These are phyloP conservation scores for Talaromyces verruculosus DNA, from an alignment of 2,329 filamentous ascomycete species.

Conservation along the genomic window DNA sequence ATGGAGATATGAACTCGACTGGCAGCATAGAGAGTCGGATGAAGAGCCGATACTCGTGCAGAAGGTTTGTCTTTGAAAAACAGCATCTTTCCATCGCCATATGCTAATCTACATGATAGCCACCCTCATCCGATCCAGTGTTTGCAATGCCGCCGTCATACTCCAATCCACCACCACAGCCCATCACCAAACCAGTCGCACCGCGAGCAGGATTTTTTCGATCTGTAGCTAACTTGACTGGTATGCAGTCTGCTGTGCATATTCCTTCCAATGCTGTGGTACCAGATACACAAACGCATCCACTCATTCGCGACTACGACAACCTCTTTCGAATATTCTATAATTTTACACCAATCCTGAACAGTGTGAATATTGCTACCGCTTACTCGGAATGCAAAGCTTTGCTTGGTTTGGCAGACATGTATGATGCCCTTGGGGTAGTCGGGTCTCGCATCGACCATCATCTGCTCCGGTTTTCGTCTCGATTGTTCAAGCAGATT, in stretches of 20 bases:
- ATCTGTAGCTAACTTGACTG: slow-evolving; percentile 76
- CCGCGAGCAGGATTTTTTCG: slow-evolving; percentile 75
- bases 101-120: slow-evolving; percentile 26
- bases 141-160: slow-evolving; percentile 52
- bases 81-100: background rate
- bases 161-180: slow-evolving; percentile 48
- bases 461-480: slow-evolving; percentile 88
- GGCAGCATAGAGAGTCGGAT: slow-evolving; percentile 64
- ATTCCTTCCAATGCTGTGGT: slow-evolving; percentile 53
- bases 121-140: slow-evolving; percentile 49
- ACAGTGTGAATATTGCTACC: slow-evolving; percentile 83
- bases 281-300: slow-evolving; percentile 60
- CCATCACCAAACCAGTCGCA: slow-evolving; percentile 62
- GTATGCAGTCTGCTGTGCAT: slow-evolving; percentile 55
- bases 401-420: slow-evolving; percentile 82
- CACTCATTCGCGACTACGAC: slow-evolving; percentile 87
- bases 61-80: slow-evolving; percentile 55
- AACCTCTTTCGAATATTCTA: slow-evolving; percentile 96
- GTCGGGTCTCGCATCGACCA: slow-evolving; percentile 90
- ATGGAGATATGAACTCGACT: slow-evolving; percentile 88
- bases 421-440: slow-evolving; percentile 86
- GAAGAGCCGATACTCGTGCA: slow-evolving; percentile 88
- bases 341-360: slow-evolving; percentile 80
- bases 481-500: slow-evolving; percentile 90
- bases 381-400: slow-evolving; percentile 94